Evolutionary conservation across 148 eudicot genomes (phyloP).

Genomic region (Diospyros kaki): DNA sequence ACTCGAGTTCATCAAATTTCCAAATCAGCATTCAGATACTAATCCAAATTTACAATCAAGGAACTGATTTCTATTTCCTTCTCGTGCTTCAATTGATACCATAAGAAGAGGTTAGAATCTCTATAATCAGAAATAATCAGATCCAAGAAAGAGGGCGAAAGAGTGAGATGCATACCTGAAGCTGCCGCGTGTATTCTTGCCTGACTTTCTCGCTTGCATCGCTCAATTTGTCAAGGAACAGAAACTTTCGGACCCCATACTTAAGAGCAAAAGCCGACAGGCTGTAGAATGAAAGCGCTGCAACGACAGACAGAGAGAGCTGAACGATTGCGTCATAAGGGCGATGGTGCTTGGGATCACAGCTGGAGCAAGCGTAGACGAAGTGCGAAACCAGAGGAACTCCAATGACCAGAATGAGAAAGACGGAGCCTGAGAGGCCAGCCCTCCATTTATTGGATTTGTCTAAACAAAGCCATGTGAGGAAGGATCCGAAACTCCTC

Average conservation of each 20-base stretch:
- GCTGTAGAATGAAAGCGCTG: constrained; percentile 54
- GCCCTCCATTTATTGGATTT: constrained; percentile 55
- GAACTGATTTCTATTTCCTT: background rate
- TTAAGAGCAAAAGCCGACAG: constrained; percentile 47
- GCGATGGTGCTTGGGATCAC: constrained; percentile 46
- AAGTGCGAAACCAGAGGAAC: constrained; percentile 66
- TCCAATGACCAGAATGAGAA: constrained; percentile 49
- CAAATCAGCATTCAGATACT: no score
- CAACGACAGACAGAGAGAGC: constrained; percentile 50
- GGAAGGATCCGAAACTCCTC: constrained; percentile 30
- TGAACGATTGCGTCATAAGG: constrained; percentile 73
- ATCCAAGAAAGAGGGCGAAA: background rate
- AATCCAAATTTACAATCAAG: background rate
- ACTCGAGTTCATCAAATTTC: no score
- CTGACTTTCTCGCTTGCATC: constrained; percentile 64
- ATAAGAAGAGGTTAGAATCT: no score
- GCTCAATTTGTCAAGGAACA: constrained; percentile 65
- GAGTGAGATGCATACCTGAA: constrained; percentile 45
- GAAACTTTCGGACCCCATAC: constrained; percentile 66
- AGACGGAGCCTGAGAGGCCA: constrained; percentile 58
- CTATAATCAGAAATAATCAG: background rate
- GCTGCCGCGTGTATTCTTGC: constrained; percentile 51
- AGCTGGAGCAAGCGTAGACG: constrained; percentile 39
- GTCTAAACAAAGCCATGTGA: constrained; percentile 66
- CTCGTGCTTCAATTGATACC: background rate